Evolutionary conservation across 805 yeast genomes (phyloP).

Genomic region (Zygotorulaspora danielsina): DNA sequence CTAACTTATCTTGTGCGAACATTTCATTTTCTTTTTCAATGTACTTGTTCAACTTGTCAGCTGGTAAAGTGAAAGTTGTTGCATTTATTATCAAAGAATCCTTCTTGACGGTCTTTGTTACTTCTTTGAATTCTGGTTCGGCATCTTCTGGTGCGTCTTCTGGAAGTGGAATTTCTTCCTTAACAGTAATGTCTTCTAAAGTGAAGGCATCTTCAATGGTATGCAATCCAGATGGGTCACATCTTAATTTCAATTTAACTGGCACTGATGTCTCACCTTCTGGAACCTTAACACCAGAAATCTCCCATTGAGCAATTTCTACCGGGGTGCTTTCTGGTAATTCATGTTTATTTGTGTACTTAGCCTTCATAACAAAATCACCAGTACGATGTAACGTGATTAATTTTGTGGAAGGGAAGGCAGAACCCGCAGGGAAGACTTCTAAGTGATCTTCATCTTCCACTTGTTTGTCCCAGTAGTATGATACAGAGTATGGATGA

Average conservation of each 20-base stretch:
- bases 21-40: constrained; percentile 82
- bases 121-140: constrained; percentile 83
- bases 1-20: constrained; percentile 88
- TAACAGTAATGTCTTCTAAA: constrained; percentile 82
- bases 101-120: constrained; percentile 91
- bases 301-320: constrained; percentile 77
- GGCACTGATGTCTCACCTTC: constrained; percentile 76
- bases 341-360: constrained; percentile 68
- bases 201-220: constrained; percentile 92
- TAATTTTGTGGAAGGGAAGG: constrained; percentile 92
- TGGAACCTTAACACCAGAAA: constrained; percentile 77
- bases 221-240: constrained; percentile 95
- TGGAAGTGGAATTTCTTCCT: constrained; percentile 72
- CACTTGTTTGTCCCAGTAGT: constrained; percentile 89
- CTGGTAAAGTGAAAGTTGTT: constrained; percentile 59
- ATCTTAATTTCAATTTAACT: constrained; percentile 90
- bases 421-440: constrained; percentile 92
- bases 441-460: constrained; percentile 90
- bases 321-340: constrained; percentile 64
- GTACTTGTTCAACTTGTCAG: constrained; percentile 49
- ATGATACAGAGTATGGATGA: constrained; percentile 88
- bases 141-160: constrained; percentile 50
- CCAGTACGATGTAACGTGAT: constrained; percentile 89
- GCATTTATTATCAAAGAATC: constrained; percentile 63
- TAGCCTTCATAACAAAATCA: constrained; percentile 83